Conservation (phyloP, 768 basidiomycete species). For the Naematelia encephala region DNA sequence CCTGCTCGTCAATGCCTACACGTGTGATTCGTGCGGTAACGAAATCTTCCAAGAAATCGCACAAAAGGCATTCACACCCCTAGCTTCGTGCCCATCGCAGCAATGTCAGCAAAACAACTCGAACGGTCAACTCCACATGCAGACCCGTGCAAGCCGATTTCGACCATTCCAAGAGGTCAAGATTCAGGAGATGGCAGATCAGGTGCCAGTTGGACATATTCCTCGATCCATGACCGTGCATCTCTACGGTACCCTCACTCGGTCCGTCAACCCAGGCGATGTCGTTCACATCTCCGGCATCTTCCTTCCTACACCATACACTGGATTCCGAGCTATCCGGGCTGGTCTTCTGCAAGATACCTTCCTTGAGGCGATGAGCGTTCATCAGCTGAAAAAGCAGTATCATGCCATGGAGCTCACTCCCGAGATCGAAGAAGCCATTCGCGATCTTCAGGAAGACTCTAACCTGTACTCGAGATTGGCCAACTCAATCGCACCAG, state of each 20-base stretch:
- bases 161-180: conserved; percentile 98
- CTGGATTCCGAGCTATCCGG: conserved; percentile 93
- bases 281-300: conserved; percentile 93
- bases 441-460: conserved; percentile 68
- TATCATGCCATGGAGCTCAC: conserved; percentile 93
- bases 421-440: conserved; percentile 68
- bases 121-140: conserved; percentile 92
- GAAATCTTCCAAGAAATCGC: conserved; percentile 98
- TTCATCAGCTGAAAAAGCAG: conserved; percentile 94
- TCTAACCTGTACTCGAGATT: conserved; percentile 80
- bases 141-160: conserved; percentile 94
- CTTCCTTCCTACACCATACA: conserved; percentile 96
- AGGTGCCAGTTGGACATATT: conserved; percentile 99
- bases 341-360: conserved; percentile 96
- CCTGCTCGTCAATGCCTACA: conserved; percentile 94
- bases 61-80: conserved; percentile 83
- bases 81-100: conserved; percentile 79
- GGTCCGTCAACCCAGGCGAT: conserved; percentile 90
- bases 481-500: conserved; percentile 91
- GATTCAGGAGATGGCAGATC: conserved; percentile 99
- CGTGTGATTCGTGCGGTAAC: conserved; percentile 94
- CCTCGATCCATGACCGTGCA: conserved; percentile 98
- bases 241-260: conserved; percentile 81
- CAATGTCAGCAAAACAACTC: conserved; percentile 83
- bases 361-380: conserved; percentile 85